Evolutionary conservation across 352 stramenopile species (phyloP).

Genomic region (Globisporangium middletonii): DNA sequence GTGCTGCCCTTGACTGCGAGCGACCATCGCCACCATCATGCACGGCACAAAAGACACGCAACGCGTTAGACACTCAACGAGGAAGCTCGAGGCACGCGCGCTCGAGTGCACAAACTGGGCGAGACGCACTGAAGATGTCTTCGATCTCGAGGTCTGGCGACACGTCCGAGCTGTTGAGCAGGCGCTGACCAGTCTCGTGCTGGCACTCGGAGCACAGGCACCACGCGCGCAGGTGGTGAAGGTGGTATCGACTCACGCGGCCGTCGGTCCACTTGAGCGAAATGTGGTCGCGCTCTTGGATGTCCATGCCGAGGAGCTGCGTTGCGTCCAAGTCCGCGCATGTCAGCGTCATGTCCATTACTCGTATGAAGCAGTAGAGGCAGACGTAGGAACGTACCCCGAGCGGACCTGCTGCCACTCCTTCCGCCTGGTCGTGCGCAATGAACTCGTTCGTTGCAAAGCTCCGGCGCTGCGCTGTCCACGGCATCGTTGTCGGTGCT

Average conservation of each 20-base stretch:
- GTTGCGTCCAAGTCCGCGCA: no score
- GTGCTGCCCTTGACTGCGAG: constrained; percentile 58
- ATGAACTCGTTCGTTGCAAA: constrained; percentile 28
- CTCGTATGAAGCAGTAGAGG: background rate
- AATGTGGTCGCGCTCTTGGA: constrained; percentile 67
- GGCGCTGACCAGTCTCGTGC: constrained; percentile 70
- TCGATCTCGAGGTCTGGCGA: constrained; percentile 51
- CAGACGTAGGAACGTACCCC: constrained; percentile 2
- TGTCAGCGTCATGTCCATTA: background rate
- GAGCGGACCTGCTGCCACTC: background rate
- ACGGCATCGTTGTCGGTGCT: background rate
- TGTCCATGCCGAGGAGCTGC: constrained; percentile 63
- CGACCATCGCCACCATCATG: background rate
- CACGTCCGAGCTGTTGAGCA: constrained; percentile 73
- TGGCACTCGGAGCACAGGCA: constrained; percentile 64
- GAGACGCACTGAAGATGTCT: constrained; percentile 56
- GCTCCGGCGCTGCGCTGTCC: constrained; percentile 4
- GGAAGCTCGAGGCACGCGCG: background rate
- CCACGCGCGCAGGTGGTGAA: constrained; percentile 75
- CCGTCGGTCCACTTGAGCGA: constrained; percentile 76
- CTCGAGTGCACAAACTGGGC: background rate
- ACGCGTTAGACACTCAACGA: background rate
- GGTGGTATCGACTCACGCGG: constrained; percentile 58
- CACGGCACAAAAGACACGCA: background rate
- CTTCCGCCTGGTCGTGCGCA: background rate